Evolutionary conservation across 1,284 basidiomycete species (phyloP), one percentile per base, ranked within the genome.

Genomic region (Leccinum solheimii): DNA sequence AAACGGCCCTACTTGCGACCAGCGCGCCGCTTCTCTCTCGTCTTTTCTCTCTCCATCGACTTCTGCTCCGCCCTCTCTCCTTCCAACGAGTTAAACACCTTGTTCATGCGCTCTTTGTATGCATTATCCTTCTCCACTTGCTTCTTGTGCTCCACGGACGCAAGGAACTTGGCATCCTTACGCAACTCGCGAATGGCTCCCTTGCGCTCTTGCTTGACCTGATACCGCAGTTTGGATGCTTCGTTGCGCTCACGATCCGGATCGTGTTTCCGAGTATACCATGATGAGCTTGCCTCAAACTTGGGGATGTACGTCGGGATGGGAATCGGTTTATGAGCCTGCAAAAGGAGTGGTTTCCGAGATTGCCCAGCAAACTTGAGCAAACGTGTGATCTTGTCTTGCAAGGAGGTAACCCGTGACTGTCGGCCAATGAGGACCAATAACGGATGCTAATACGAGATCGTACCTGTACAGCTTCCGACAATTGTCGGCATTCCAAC

Each of bases 151-250:
- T 94, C 87, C 71, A 95, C 94, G 55, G 83, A 83, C 10, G 97
- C 95, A 75, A 99, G 81, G 85, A 98, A 99, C 64, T 86, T 84
- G 64, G 94, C 90, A 75, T 99, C 97, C 80, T 97, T 97, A 64
- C 97, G 87, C 61, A 99, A 81, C 74, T 99, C 97, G 59, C 97
- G 84, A 64, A 99, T 95, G 2, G 97, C 97, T 36, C 97, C 96
- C 81, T 98, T 99, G 74, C 86, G 84, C 80, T 99, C 97, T 79
- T 98, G 91, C 79, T 97, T 97, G 81, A 95, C 90, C 75, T 97
- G 86, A 40, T 87, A 85, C 56, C 91, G 90, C 69, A 99, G 78
- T 77, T 99, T 99, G 64, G 88, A 79, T 1, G 87, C 85, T 66
- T 94, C 92, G 68, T 94, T 95, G 51, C 94, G 88, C 72, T 97